Conservation (phyloP, 2,329 filamentous ascomycete genomes). For the Paraphoma chrysanthemicola region DNA sequence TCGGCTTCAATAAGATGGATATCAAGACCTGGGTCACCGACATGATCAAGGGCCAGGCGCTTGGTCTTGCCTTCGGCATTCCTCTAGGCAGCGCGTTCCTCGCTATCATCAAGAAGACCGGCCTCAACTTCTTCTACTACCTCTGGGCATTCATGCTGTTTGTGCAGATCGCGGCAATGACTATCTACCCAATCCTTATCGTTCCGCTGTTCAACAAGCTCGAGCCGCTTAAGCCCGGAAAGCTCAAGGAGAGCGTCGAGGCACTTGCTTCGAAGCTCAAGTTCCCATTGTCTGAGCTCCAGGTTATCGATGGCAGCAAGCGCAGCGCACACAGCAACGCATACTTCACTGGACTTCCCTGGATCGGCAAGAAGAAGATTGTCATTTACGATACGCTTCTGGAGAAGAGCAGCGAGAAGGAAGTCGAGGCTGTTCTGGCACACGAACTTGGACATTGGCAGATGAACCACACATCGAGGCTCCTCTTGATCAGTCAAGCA, state of each 20-base stretch:
- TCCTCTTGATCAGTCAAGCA: conserved; percentile 80
- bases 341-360: conserved; percentile 96
- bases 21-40: conserved; percentile 86
- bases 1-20: conserved; percentile 99
- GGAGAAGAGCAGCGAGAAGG: conserved; percentile 89
- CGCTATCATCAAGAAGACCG: conserved; percentile 92
- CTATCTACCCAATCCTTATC: conserved; percentile 93
- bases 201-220: conserved; percentile 98
- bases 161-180: conserved; percentile 93
- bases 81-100: conserved; percentile 93
- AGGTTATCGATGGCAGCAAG: conserved; percentile 94
- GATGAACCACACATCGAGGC: conserved; percentile 89
- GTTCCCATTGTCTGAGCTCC: conserved; percentile 90
- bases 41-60: conserved; percentile 86
- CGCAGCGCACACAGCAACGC: conserved; percentile 88
- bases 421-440: conserved; percentile 92
- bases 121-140: conserved; percentile 96
- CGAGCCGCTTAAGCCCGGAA: conserved; percentile 85
- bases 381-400: conserved; percentile 98
- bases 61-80: conserved; percentile 79
- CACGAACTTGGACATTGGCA: conserved; percentile 99
- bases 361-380: conserved; percentile 93
- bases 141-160: conserved; percentile 91
- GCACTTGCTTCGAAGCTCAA: conserved; percentile 80
- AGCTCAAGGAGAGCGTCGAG: conserved; percentile 88